Base-by-base conservation (phyloP, 192 early-diverging fungal species). In the Coemansia sp. region DNA sequence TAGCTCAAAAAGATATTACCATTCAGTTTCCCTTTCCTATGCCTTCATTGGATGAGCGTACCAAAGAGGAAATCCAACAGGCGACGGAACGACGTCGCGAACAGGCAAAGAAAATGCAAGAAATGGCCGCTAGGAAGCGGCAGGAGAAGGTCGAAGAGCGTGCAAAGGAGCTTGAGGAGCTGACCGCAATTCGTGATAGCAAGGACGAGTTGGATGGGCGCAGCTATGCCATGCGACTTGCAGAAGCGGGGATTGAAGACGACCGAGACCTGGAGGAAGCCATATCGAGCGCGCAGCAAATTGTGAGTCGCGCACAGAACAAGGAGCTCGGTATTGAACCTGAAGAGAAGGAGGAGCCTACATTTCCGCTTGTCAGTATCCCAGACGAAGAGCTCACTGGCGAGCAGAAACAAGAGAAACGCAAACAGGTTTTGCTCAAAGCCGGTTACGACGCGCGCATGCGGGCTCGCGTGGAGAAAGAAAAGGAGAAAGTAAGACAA, bases 261-360 rank as follows among this genome's bases (percentile, higher is more conserved):
- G 91, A 92, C 64, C 79, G 78, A 0, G 93, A 95, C 42, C 72
- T 95, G 61, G 88, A 91, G 46, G 84, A 86, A 9, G 86, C 85
- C 3, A 91, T 95, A 51, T 86, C 91, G 30, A 87, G 84, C 39
- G 74, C 87, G 0, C 89, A 93, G 57, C 76, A 79, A 30, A 73
- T 85, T 1, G 89, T 96, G 51, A 84, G 81, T 21, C 82, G 87
- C 24, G 90, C 92, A 0, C 80, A 88, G 32, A 94, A 93, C 73
- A 91, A 90, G 63, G 88, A 91, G 59, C 76, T 92, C 5, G 94
- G 94, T 3, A 87, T 90, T 52, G 91, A 92, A 42, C 89, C 92
- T 51, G 78, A 84, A 20, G 92, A 93, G 60, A 91, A 88, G 73
- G 88, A 91, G 51, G 69, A 84, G 9, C 94, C 95, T 6, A 74